These are phyloP conservation scores for Rubia occidens DNA, from an alignment of 305 asterid species.

Conservation along the genomic window DNA sequence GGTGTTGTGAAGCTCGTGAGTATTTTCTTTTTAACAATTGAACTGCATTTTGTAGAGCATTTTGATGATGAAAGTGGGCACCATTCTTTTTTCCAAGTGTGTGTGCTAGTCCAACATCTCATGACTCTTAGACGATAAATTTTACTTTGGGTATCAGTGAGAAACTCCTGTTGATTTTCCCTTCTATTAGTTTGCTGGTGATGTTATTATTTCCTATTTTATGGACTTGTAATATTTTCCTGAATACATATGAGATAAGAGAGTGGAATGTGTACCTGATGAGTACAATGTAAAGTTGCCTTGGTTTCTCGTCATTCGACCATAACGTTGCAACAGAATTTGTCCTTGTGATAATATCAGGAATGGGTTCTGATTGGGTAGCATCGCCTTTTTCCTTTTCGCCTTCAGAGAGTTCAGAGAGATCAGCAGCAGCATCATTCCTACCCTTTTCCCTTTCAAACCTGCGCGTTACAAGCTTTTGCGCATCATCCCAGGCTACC, in stretches of 20 bases:
- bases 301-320: conserved; percentile 34
- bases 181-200: background rate
- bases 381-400: conserved; percentile 48
- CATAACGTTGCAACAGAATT: conserved; percentile 41
- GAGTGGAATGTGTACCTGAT: conserved; percentile 35
- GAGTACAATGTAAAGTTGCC: conserved; percentile 51
- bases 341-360: conserved; percentile 33
- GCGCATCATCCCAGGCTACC: conserved; percentile 61
- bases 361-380: conserved; percentile 19
- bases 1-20: background rate
- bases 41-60: background rate
- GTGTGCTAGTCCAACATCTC: background rate
- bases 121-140: background rate
- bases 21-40: background rate
- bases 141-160: background rate
- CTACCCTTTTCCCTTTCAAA: conserved; percentile 42
- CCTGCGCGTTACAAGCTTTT: conserved; percentile 37
- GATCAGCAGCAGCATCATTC: conserved; percentile 47
- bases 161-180: background rate
- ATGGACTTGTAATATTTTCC: background rate
- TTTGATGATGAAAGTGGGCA: too few species aligned
- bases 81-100: too few species aligned
- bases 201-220: background rate
- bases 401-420: conserved; percentile 68
- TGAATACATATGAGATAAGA: background rate